phyloP scores from a whole-genome alignment of 2,329 filamentous ascomycete species.

The Pseudocercospora macadamiae region DNA sequence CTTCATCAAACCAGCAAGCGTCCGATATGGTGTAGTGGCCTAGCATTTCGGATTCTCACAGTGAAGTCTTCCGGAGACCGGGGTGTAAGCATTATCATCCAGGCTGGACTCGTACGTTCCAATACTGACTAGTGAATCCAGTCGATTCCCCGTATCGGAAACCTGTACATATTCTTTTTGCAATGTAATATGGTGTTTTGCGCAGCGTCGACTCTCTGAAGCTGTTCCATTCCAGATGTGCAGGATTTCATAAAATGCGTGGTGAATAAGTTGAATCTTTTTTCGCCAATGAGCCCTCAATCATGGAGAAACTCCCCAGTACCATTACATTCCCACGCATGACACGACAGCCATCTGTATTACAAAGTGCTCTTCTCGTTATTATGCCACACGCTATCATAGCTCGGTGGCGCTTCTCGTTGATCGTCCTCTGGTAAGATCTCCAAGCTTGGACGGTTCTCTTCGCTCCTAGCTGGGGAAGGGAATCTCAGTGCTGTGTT shows the following conservation, averaged over 20 bases:
- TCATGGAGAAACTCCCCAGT: not conserved
- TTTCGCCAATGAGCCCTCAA: not conserved
- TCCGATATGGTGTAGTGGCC: not conserved
- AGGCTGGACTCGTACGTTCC: not conserved
- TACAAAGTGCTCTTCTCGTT: not conserved
- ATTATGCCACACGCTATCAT: not conserved
- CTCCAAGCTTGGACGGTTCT: not conserved
- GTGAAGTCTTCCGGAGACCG: conserved; percentile 2
- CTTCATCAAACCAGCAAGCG: not conserved
- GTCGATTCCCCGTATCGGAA: conserved; percentile 10
- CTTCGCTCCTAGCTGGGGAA: conserved; percentile 1
- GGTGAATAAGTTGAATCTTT: not conserved
- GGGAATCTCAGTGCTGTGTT: conserved; percentile 5
- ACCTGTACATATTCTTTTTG: not conserved
- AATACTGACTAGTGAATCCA: not conserved
- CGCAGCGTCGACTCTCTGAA: not conserved
- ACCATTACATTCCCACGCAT: not conserved
- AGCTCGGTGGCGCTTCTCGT: not conserved
- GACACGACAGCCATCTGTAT: not conserved
- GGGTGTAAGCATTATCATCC: not conserved
- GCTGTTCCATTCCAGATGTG: not conserved
- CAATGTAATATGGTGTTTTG: not conserved
- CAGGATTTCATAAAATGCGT: no score
- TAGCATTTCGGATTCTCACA: conserved; percentile 10
- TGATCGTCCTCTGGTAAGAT: not conserved